Conservation (phyloP, 768 basidiomycete genomes). For the Russula sp. region DNA sequence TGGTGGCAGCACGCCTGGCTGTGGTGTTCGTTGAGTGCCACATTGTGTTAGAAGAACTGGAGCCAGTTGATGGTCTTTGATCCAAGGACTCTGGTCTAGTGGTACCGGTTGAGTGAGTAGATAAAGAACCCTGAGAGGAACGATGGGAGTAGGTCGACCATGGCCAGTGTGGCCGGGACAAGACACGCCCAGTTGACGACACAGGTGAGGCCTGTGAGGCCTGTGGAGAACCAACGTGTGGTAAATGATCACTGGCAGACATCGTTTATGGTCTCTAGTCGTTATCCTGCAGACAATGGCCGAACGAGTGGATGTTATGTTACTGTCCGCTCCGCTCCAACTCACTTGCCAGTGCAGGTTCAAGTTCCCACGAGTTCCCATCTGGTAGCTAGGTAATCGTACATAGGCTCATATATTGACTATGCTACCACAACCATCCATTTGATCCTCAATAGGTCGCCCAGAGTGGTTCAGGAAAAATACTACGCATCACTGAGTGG, state of each 20-base stretch:
- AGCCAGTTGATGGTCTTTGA: constrained; percentile 22
- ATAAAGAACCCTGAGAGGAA: constrained; percentile 28
- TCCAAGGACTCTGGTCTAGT: constrained; percentile 27
- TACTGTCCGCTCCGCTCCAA: no score
- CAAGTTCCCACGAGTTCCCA: not conserved
- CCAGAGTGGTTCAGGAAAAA: constrained; percentile 69
- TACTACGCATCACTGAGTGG: constrained; percentile 62
- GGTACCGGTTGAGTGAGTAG: constrained; percentile 25
- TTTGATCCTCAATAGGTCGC: constrained; percentile 54
- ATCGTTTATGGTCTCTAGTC: constrained; percentile 6
- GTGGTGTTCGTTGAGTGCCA: constrained; percentile 17
- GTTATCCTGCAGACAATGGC: not conserved
- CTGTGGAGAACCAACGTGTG: constrained; percentile 13
- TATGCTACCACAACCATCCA: not conserved
- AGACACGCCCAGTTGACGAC: constrained; percentile 2
- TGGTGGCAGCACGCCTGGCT: constrained; percentile 12
- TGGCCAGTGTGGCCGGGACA: constrained; percentile 51
- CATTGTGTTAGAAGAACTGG: constrained; percentile 24
- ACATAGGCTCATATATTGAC: not conserved
- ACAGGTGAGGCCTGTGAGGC: constrained; percentile 19
- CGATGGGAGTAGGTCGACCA: constrained; percentile 38
- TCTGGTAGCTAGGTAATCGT: not conserved
- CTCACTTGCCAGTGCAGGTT: not conserved
- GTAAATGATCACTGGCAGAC: constrained; percentile 11
- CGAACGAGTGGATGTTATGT: not conserved